phyloP scores from a whole-genome alignment of 176 grass and related monocot species.

The Carex parvula region DNA sequence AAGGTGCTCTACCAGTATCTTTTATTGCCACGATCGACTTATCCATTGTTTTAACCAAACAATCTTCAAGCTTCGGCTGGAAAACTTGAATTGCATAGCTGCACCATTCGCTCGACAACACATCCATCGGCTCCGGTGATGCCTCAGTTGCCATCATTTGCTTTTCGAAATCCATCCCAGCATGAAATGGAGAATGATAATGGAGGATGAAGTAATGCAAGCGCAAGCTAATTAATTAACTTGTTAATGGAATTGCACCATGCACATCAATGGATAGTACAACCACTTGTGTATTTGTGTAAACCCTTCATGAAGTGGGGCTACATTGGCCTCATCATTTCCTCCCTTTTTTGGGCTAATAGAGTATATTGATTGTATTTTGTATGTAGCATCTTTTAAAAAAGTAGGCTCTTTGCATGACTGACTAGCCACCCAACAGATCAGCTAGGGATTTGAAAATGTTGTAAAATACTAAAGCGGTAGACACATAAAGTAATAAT shows the following conservation, averaged over 20 bases:
- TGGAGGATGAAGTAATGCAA: neutral
- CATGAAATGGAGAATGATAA: neutral
- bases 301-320: constrained; percentile 3
- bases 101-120: constrained; percentile 80
- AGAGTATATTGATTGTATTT: constrained; percentile 1
- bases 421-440: constrained; percentile 26
- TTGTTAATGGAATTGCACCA: constrained; percentile 13
- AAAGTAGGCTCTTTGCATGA: constrained; percentile 21
- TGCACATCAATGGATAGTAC: constrained; percentile 18
- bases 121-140: constrained; percentile 37
- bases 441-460: constrained; percentile 32
- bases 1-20: constrained; percentile 15
- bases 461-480: constrained; percentile 10
- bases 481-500: constrained; percentile 21
- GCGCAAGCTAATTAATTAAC: constrained; percentile 8
- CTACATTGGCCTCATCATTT: constrained; percentile 19
- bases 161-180: constrained; percentile 44
- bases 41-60: constrained; percentile 53
- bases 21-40: constrained; percentile 47
- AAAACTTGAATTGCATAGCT: constrained; percentile 79
- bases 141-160: constrained; percentile 19
- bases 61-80: constrained; percentile 41
- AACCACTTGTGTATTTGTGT: constrained; percentile 20
- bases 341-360: constrained; percentile 12
- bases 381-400: constrained; percentile 19